Conservation (phyloP, 1,284 basidiomycete species). For the Stygiomarasmius scandens region DNA sequence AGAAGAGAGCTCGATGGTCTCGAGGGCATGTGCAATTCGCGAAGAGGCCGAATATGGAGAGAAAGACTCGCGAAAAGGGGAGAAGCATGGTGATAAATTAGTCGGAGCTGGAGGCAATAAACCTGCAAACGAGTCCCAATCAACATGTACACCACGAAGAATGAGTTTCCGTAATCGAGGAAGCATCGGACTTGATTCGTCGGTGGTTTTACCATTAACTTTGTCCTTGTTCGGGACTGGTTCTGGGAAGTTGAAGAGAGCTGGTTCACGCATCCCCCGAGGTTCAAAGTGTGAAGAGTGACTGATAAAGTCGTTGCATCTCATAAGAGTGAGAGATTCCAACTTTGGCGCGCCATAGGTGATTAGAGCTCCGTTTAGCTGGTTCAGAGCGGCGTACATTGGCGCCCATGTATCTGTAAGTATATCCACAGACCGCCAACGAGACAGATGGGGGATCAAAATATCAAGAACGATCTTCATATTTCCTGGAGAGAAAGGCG, state of each 20-base stretch:
- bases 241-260: too few relatives aligned
- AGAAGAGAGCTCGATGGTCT: slow-evolving; percentile 46
- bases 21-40: too few relatives aligned
- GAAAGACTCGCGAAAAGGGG: slow-evolving; percentile 20
- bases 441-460: slow-evolving; percentile 46
- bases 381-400: slow-evolving; percentile 48
- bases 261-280: slow-evolving; percentile 35
- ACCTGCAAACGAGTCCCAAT: slow-evolving; percentile 46
- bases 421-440: slow-evolving; percentile 53
- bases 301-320: slow-evolving; percentile 56
- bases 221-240: too few relatives aligned
- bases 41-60: slow-evolving; percentile 6
- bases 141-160: slow-evolving; percentile 52
- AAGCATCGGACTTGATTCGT: slow-evolving; percentile 21
- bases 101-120: too few relatives aligned
- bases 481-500: slow-evolving; percentile 43
- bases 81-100: too few relatives aligned
- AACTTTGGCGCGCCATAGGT: slow-evolving; percentile 43
- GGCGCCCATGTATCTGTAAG: slow-evolving; percentile 56
- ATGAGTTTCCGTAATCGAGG: slow-evolving; percentile 44
- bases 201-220: too few relatives aligned
- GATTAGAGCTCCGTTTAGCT: slow-evolving; percentile 39
- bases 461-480: slow-evolving; percentile 45
- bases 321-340: slow-evolving; percentile 54
- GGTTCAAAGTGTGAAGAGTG: slow-evolving; percentile 48